Evolutionary conservation across 1,284 basidiomycete species (phyloP), one percentile per base, ranked within the genome.

Genomic region (Boletus putidus): DNA sequence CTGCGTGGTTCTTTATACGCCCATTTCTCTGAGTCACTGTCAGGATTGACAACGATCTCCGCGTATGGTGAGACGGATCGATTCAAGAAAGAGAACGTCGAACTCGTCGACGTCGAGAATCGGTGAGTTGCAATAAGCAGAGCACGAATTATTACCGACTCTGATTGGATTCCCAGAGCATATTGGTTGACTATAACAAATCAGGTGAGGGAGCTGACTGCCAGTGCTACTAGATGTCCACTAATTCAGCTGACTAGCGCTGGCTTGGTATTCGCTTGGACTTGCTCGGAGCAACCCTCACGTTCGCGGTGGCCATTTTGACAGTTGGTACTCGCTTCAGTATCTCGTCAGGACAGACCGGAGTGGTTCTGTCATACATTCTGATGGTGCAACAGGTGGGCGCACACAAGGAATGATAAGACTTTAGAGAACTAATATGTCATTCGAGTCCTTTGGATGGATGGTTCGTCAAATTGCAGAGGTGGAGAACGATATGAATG

Each of bases 401-500:
- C 68, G 31, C 57, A 16, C 20, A 11, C 39, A 23, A 39, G 3
- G 9, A 20, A n/a, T 29, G 15, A n/a, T 27, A 18, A 33, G 36
- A 54, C 18, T 31, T 15, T 6, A 15, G 11, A n/a, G 16, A 62
- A 39, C 55, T 63, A 42, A 60, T 61, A 14, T 57, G 11, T 39
- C 31, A 53, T 39, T 62, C 25, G n/a, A 85, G 80, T 73, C 83
- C 1, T 94, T 95, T 68, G 87, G 88, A 18, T 93, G 87, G 89
- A 82, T 94, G 69, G 86, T 95, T 49, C 85, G 91, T 25, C 92
- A 95, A 71, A 81, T 82, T 52, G 90, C 91, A 6, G 91, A 94
- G 69, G 87, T 94, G 18, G 92, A 96, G 74, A 95, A 96, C 72
- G 85, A 95, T 73, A 94, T 96, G 89, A 94, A 94, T 71, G 87